Evolutionary conservation across 2,329 filamentous ascomycete genomes (phyloP), one percentile per base, ranked within the genome.

Genomic region (Fusarium temperatum): DNA sequence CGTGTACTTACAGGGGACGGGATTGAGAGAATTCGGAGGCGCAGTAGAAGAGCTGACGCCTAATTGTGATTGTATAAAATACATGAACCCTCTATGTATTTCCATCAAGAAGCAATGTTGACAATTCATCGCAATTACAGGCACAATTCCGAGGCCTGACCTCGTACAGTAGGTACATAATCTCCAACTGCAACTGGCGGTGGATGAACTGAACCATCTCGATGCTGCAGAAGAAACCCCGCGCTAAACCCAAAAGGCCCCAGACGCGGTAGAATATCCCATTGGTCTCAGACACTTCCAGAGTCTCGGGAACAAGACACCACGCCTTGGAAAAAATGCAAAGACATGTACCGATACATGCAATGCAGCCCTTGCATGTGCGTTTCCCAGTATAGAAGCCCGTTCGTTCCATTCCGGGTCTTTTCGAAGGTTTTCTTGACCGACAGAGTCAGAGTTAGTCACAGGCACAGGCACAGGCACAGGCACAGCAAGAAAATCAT

Each of bases 181-280:
- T 26, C 67, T 28, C 30, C 32, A 44, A 36, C 26, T 62, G 32
- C 35, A 72, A 72, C 51, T 69, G 54, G 70, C 58, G 68, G 70
- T 72, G 70, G 70, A 72, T 72, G 59, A 28, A 47, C n/a, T 47
- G 44, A 54, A 72, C 53, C 51, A 63, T 62, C 44, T 70, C 66
- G 59, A 59, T 50, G 58, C 45, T 55, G 30, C 48, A 36, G 35
- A 35, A 51, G n/a, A 42, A 68, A 56, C 63, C 70, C 72, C 58
- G 63, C 71, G 71, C 71, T 74, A 74, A 74, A 54, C 71, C 55
- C 36, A 74, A 55, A 55, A 47, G 54, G 26, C 24, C 38, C 44
- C 39, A 35, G 24, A 11, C 6, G 35, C 66, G 67, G 59, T 41
- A 70, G 44, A 54, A 26, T 65, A 64, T 66, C 65, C 66, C 63